A percentile compares a stretch with the other conserved stretches of the same genome.
Evolutionary conservation across 139 green algal species (phyloP).

Genomic region (Picochlorum sp.): DNA sequence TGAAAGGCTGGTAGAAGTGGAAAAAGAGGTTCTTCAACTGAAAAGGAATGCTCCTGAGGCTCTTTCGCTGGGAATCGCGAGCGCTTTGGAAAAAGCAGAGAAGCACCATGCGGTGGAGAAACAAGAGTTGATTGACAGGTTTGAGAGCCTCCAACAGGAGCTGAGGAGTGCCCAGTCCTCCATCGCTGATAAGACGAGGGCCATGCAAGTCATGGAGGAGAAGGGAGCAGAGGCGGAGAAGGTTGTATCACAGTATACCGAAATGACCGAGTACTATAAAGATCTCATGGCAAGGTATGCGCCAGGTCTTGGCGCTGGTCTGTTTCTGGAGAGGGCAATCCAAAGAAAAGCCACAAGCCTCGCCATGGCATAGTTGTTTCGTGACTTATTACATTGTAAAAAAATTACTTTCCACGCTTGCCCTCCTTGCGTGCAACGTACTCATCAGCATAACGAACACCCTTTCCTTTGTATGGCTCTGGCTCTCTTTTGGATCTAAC

Average conservation of each 20-base stretch:
- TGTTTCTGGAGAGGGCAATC: constrained; percentile 34
- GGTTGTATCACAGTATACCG: not conserved
- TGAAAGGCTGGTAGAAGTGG: too few relatives aligned
- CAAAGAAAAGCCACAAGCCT: constrained; percentile 15
- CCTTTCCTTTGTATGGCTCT: constrained; percentile 96
- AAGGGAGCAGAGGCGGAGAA: not conserved
- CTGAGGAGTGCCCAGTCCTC: not conserved
- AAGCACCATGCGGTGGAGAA: not conserved
- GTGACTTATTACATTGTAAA: not conserved
- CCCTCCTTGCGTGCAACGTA: constrained; percentile 90
- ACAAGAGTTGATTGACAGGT: not conserved
- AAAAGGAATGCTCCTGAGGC: too few relatives aligned
- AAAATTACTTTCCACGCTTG: constrained; percentile 75
- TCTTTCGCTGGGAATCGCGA: not conserved
- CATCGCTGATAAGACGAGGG: not conserved
- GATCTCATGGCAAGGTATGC: constrained; percentile 34
- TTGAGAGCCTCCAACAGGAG: not conserved
- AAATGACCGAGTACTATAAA: constrained; percentile 9
- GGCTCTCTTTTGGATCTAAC: constrained; percentile 74
- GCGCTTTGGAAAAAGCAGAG: not conserved
- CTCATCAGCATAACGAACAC: constrained; percentile 85
- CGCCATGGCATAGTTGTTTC: not conserved
- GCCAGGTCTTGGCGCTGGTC: constrained; percentile 33
- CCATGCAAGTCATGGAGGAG: not conserved
- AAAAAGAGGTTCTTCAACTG: too few relatives aligned